Base-by-base conservation (phyloP, 192 early-diverging fungal species). In the Gigaspora rosea region DNA sequence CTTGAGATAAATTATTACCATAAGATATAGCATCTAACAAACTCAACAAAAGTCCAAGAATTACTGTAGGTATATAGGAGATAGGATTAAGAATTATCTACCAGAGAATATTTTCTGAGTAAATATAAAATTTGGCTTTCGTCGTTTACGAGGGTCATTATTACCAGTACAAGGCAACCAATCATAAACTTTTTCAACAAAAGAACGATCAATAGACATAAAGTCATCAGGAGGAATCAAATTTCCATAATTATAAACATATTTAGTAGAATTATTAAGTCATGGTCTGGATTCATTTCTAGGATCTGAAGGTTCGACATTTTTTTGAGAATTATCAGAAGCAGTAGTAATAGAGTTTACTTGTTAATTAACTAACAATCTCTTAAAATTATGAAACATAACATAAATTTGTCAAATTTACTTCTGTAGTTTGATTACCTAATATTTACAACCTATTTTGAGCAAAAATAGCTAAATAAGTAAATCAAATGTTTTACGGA, bases 21-120 rank as follows among this genome's bases (percentile, higher is more conserved):
- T 92, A 94, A 41, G 92, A 92, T 48, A 97, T 88, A 11, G 95
- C 95, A 81, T 99, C 97, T 51, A 99, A 85, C 57, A 99, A 80
- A 83, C 95, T 99, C 49, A 99, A 84, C 57, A 97, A 88, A 52
- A 98, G 81, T 2, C 95, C 96, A 11, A 99, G 87, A 48, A 95
- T 81, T 4, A 97, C 96, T 0, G 96, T 95, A 7, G 97, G 97
- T 8, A 96, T 83, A 77, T 89, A 94, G 32, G 86, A 85, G 63
- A 91, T 62, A 1, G 90, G 92, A 67, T 87, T 85, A 12, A 83
- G 48, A 15, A 86, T 22, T 22, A 73, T n/a, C 15, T 83, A 20
- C 56, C 32, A 33, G 65, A 73, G 62, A 58, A 75, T 62, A 32
- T 52, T 69, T 20, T 75, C 33, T 32, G 62, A 46, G 73, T 76